A percentile compares a stretch with the other conserved stretches of the same genome.
Evolutionary conservation across 2,329 filamentous ascomycete genomes (phyloP).

Genomic region (Claviceps pusilla): DNA sequence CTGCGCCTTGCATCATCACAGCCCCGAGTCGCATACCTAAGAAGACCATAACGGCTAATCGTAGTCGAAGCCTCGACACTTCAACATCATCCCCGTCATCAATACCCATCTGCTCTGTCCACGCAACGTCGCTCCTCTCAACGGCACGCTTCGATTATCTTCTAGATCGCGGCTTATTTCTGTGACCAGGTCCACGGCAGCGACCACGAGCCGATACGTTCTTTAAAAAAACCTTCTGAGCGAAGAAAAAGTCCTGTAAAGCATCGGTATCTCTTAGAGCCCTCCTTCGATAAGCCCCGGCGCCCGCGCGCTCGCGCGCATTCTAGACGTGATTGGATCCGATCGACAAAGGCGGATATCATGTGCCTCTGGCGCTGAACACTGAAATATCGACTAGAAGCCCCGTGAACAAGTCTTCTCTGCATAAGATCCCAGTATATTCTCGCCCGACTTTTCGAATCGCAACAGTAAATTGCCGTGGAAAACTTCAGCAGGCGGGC

Average conservation of each 20-base stretch:
- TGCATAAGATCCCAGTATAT: background rate
- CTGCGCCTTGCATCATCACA: slow-evolving; percentile 2
- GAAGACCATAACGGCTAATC: background rate
- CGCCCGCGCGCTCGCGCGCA: background rate
- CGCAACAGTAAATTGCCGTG: background rate
- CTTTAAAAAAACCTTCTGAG: background rate
- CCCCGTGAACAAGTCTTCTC: background rate
- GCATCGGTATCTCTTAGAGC: background rate
- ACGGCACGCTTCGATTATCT: background rate
- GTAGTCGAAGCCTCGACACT: background rate
- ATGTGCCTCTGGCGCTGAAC: slow-evolving; percentile 5
- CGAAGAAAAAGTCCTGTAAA: background rate
- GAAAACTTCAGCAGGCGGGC: background rate
- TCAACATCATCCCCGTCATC: background rate
- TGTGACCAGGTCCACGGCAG: background rate
- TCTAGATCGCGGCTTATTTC: background rate
- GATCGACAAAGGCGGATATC: background rate
- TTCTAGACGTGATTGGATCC: background rate
- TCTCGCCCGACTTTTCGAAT: background rate
- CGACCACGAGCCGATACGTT: background rate
- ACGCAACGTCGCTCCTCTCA: slow-evolving; percentile 1
- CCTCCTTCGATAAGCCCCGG: background rate
- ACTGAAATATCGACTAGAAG: slow-evolving; percentile 1
- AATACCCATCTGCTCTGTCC: background rate
- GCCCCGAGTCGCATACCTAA: background rate